Evolutionary conservation across 495 filamentous ascomycete genomes (phyloP).

Genomic region (Cercophora samala): DNA sequence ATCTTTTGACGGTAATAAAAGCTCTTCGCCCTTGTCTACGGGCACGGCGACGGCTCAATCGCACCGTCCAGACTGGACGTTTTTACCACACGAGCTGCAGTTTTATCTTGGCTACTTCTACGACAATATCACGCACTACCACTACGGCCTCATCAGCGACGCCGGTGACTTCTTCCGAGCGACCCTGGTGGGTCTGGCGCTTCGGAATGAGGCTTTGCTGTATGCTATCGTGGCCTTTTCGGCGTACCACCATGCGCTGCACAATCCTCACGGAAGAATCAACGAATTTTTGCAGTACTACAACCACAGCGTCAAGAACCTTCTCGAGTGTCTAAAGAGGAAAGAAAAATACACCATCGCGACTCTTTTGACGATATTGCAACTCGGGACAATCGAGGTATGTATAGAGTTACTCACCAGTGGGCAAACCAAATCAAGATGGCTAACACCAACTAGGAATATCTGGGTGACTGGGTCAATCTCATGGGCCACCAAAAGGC

Average conservation of each 20-base stretch:
- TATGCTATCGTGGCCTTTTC: conserved; percentile 89
- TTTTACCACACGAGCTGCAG: conserved; percentile 63
- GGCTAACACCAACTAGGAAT: conserved; percentile 60
- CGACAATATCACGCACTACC: conserved; percentile 69
- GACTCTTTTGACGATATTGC: conserved; percentile 85
- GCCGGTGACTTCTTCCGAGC: conserved; percentile 67
- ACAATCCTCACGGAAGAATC: conserved; percentile 63
- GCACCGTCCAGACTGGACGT: conserved; percentile 43
- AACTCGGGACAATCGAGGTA: conserved; percentile 93
- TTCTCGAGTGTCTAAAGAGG: conserved; percentile 67
- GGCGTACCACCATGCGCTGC: conserved; percentile 78
- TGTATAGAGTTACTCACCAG: conserved; percentile 16
- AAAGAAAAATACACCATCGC: conserved; percentile 66
- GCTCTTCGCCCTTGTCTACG: conserved; percentile 47
- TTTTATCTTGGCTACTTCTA: conserved; percentile 77
- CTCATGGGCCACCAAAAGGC: conserved; percentile 89
- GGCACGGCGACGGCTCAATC: conserved; percentile 33
- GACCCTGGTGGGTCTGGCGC: conserved; percentile 64
- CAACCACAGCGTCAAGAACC: conserved; percentile 73
- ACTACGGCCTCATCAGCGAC: conserved; percentile 73
- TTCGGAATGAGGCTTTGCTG: conserved; percentile 76
- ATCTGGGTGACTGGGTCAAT: conserved; percentile 90
- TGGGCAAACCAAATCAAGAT: background rate
- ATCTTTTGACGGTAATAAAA: conserved; percentile 47
- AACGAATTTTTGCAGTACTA: conserved; percentile 86